These are phyloP conservation scores for Paraglomus occultum DNA, from an alignment of 192 early-diverging fungal species.

Conservation along the genomic window DNA sequence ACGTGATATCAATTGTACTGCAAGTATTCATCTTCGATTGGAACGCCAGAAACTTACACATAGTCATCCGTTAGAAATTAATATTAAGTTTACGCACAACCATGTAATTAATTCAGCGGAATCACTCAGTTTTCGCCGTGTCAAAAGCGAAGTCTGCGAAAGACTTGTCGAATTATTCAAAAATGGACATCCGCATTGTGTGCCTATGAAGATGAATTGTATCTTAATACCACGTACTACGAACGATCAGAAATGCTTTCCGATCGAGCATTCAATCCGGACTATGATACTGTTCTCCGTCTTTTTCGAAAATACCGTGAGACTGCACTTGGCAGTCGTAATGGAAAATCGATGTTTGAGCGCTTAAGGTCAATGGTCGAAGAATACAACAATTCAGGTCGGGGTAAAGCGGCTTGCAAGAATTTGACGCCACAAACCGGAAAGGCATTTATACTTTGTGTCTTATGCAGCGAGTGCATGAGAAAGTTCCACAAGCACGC, in stretches of 20 bases:
- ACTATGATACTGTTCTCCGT: not conserved
- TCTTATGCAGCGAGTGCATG: constrained; percentile 19
- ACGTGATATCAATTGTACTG: not conserved
- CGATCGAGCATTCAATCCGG: not conserved
- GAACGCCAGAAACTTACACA: not conserved
- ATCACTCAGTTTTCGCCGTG: not conserved
- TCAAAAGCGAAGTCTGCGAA: not conserved
- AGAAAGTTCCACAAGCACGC: not conserved
- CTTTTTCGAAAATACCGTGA: constrained; percentile 11
- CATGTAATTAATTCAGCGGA: not conserved
- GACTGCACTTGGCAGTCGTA: not conserved
- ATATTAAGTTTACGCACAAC: constrained; percentile 6
- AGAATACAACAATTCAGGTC: not conserved
- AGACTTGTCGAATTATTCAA: constrained; percentile 6
- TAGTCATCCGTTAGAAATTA: not conserved
- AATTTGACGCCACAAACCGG: not conserved
- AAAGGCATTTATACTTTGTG: constrained; percentile 15
- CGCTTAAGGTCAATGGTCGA: not conserved
- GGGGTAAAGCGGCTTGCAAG: not conserved
- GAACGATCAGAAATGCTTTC: not conserved
- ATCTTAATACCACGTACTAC: not conserved
- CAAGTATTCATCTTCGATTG: not conserved
- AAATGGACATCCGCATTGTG: not conserved
- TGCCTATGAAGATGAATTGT: not conserved
- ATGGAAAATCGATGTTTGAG: constrained; percentile 2